Conservation (phyloP, 306 rosid species). For the Lablab purpureus region DNA sequence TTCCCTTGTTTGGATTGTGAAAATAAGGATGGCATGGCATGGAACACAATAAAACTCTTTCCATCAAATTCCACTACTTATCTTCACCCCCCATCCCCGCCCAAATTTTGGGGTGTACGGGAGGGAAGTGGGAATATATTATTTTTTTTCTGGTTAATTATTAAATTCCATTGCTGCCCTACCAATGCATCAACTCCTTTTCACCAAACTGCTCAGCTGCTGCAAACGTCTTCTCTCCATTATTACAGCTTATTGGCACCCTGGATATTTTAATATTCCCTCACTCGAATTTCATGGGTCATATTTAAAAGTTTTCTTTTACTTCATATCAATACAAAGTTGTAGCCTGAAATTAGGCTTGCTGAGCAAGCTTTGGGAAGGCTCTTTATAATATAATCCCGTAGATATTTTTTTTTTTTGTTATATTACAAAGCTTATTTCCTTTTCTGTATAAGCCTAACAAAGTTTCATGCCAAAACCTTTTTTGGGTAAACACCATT, state of each 20-base stretch:
- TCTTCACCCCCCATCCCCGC: background rate
- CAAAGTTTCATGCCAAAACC: too few relatives aligned
- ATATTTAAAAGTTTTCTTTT: too few relatives aligned
- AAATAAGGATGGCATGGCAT: background rate
- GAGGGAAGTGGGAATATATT: background rate
- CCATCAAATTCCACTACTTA: background rate
- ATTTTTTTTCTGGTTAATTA: too few relatives aligned
- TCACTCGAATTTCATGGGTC: background rate
- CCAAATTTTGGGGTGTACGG: background rate
- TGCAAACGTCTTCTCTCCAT: background rate
- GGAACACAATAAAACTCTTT: background rate
- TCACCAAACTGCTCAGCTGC: background rate
- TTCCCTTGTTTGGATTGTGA: background rate
- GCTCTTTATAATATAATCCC: too few relatives aligned
- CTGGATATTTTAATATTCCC: background rate
- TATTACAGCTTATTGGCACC: background rate
- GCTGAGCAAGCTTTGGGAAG: too few relatives aligned
- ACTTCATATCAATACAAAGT: too few relatives aligned
- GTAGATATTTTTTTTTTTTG: too few relatives aligned
- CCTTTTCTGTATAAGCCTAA: too few relatives aligned
- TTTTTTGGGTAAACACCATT: too few relatives aligned
- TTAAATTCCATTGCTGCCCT: too few relatives aligned
- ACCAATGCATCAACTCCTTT: background rate
- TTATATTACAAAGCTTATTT: too few relatives aligned
- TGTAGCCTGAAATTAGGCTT: too few relatives aligned